These are phyloP conservation scores for Gyromitra esculenta DNA, from an alignment of 2,329 filamentous ascomycete species.

Conservation along the genomic window DNA sequence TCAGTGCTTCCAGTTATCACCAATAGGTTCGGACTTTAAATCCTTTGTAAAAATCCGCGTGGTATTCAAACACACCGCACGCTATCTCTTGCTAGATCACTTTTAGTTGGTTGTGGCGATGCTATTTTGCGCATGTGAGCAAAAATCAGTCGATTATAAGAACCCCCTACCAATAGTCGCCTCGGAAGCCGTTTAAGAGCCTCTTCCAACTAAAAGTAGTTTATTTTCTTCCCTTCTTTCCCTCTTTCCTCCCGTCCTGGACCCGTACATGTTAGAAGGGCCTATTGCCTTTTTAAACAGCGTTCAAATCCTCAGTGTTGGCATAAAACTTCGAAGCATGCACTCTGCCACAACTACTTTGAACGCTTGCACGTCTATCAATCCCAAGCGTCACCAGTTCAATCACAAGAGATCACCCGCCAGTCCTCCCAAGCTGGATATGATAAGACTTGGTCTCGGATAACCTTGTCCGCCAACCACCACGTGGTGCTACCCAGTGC, in stretches of 20 bases:
- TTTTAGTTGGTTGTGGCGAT: conserved; percentile 7
- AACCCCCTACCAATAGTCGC: conserved; percentile 4
- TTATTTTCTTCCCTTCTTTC: not conserved
- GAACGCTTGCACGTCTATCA: conserved; percentile 1
- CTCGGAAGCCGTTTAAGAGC: not conserved
- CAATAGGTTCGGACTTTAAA: conserved; percentile 15
- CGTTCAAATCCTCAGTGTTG: conserved; percentile 13
- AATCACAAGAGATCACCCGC: conserved; percentile 43
- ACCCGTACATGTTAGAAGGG: not conserved
- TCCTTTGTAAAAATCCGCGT: conserved; percentile 3
- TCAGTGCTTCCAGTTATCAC: not conserved
- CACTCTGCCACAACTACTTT: conserved; percentile 11
- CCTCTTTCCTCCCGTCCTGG: not conserved
- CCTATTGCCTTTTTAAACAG: conserved; percentile 4
- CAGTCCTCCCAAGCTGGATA: conserved; percentile 5
- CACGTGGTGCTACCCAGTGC: conserved; percentile 39
- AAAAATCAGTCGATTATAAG: conserved; percentile 28
- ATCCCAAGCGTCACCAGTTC: conserved; percentile 25
- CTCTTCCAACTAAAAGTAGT: not conserved
- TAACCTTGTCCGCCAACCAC: conserved; percentile 22
- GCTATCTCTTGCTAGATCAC: conserved; percentile 2
- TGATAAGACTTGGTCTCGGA: conserved; percentile 28
- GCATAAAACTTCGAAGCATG: conserved; percentile 7
- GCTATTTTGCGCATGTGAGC: conserved; percentile 14
- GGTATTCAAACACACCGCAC: not conserved